Conservation (phyloP, 169 alveolate species). For the Plasmodium relictum region DNA sequence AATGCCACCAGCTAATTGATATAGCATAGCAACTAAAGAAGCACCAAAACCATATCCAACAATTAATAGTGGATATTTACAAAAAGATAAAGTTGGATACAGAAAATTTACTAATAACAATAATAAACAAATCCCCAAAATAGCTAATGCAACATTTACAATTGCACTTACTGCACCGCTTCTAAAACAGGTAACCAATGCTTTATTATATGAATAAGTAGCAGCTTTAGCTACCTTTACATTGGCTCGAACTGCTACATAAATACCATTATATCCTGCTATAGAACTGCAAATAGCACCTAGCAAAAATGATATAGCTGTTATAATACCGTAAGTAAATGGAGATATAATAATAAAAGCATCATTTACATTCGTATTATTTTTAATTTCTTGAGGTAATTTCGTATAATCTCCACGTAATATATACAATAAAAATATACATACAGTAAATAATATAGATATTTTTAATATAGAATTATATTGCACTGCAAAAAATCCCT, state of each 20-base stretch:
- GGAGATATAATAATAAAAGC: conserved; percentile 75
- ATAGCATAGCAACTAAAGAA: conserved; percentile 92
- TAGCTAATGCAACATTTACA: conserved; percentile 88
- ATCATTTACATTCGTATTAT: conserved; percentile 2
- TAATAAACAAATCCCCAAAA: conserved; percentile 87
- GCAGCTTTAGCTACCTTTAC: conserved; percentile 89
- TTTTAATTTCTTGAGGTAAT: conserved; percentile 14
- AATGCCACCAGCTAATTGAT: conserved; percentile 94
- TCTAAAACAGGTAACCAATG: conserved; percentile 87
- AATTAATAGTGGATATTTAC: conserved; percentile 83
- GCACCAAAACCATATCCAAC: conserved; percentile 94
- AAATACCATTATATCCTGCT: conserved; percentile 91
- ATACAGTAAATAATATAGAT: conserved; percentile 80
- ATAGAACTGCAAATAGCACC: conserved; percentile 90
- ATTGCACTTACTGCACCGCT: conserved; percentile 91
- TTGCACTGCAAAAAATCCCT: conserved; percentile 91
- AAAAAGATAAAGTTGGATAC: conserved; percentile 70
- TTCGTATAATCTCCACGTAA: conserved; percentile 79
- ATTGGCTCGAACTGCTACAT: conserved; percentile 92
- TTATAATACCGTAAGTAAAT: conserved; percentile 82
- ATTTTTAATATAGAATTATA: conserved; percentile 87
- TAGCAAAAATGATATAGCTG: conserved; percentile 84
- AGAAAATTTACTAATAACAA: conserved; percentile 74
- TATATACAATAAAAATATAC: conserved; percentile 80
- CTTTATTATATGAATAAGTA: conserved; percentile 87